Base-by-base conservation (phyloP, 306 rosid genomes). In the Dryas alaskensis region DNA sequence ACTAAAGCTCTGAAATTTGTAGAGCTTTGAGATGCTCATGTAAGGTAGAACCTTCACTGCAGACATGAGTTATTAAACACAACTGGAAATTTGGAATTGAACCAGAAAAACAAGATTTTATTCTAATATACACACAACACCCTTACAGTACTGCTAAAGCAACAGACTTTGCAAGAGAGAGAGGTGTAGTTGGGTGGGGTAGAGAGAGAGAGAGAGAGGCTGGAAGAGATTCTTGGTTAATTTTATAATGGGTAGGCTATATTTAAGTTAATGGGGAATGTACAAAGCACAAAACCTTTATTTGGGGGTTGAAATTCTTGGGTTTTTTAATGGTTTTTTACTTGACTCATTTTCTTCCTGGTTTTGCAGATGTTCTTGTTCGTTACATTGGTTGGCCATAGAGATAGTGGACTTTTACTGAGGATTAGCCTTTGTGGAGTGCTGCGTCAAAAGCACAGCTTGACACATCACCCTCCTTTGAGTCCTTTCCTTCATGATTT, bases 11-110 rank as follows among this genome's bases (percentile, higher is more conserved):
- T 69, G 77, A 65, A 72, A 63, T 68, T 73, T 78, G 81, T 60
- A 74, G 78, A 74, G 74, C 53, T 80, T 59, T 27, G 81, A 68
- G 81, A 67, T 52, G 81, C 79, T 89, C 90, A 88, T 88, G 75
- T 66, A 77, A 50, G 79, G 76, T 17, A 54, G 78, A 73, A 76
- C 67, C 75, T 51, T 72, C 76, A 76, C 67, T 78, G 54, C 79
- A 79, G 66, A 67, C 81, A 70, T 78, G 62, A 76, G 87, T 60
- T 75, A 64, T 54, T 59, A 73, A 69, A 80, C 69, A 46, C 81
- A 52, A 62, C 48, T 74, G 43, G 69, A 82, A 79, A 73, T 46
- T 63, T 13, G n/a, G 40, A 73, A 83, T 58, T 48, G 79, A 80
- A 77, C 39, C 79, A 78, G 58, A 60, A 48, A 64, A 31, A 8